These are phyloP conservation scores for Papiliotrema laurentii DNA, from an alignment of 1,284 basidiomycete genomes.

Conservation along the genomic window DNA sequence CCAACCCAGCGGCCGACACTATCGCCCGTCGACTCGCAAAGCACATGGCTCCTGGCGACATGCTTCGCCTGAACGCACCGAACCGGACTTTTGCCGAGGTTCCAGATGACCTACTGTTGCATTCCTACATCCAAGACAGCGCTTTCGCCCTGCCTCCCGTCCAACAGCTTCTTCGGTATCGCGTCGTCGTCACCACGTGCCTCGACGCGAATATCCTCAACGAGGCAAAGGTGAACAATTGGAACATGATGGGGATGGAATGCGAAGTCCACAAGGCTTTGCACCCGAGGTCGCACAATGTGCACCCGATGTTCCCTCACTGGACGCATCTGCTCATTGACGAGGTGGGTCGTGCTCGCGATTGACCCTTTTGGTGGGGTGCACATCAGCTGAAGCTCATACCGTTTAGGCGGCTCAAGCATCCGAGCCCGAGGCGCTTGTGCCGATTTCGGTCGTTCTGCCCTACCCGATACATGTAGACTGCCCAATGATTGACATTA, in stretches of 20 bases:
- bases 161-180: conserved; percentile 28
- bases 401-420: conserved; percentile 41
- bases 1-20: conserved; percentile 48
- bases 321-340: conserved; percentile 48
- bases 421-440: conserved; percentile 42
- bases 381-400: neutral
- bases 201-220: conserved; percentile 42
- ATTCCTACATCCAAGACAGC: conserved; percentile 21
- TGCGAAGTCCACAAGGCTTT: conserved; percentile 8
- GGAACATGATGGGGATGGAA: conserved; percentile 31
- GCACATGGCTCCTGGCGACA: conserved; percentile 13
- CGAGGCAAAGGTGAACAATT: conserved; percentile 33
- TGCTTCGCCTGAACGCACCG: conserved; percentile 42
- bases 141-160: conserved; percentile 28
- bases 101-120: conserved; percentile 19
- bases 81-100: conserved; percentile 48
- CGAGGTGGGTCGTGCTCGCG: conserved; percentile 36
- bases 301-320: conserved; percentile 22
- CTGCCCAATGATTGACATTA: conserved; percentile 14
- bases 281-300: conserved; percentile 10
- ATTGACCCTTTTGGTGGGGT: too few relatives aligned
- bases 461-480: conserved; percentile 12
- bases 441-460: conserved; percentile 41
- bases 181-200: conserved; percentile 41
- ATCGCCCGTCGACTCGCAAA: conserved; percentile 37